Evolutionary conservation across 2,329 filamentous ascomycete genomes (phyloP), one percentile per base, ranked within the genome.

Genomic region (Arachnopeziza araneosa): DNA sequence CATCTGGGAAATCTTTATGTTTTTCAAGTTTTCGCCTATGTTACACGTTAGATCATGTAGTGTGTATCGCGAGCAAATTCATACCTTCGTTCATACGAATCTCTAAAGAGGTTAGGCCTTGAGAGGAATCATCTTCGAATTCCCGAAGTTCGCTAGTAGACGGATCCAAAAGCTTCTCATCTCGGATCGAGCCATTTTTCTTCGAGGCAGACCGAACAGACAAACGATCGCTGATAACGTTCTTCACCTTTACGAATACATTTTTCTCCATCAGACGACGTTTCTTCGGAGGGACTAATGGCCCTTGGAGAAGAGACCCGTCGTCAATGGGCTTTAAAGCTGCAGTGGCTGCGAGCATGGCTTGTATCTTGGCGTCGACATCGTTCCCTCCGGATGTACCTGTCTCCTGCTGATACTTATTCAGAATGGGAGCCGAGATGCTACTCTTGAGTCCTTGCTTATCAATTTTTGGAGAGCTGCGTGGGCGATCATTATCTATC

Each of bases 41-140:
- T 22, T 17, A 19, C 32, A 24, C n/a, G 36, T 62, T 30, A 60
- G 54, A 6, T n/a, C 14, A 24, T 19, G 21, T 36, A 24, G 1
- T 48, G 12, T 32, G 14, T 17, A 49, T 19, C 5, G 24, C 14
- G 49, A 52, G 14, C 17, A 24, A 7, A 22, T 6, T 19, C 57
- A 22, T 56, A 65, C 68, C 65, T 62, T 70, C 63, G 55, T 68
- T 67, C 32, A 64, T 54, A 58, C 61, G 56, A n/a, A 67, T 59
- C n/a, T 67, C 61, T 30, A 62, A 59, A 24, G 59, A 55, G 6
- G 57, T 56, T 24, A 60, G 24, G 17, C 52, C 56, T 44, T 48
- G 60, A 52, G 32, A 50, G 24, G 58, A 56, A 10, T 65, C 59
- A 3, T 64, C 60, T 19, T 63, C 50, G 8, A 56, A 50, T 7